Conservation (phyloP, 371 early-diverging fungal genomes). For the Apophysomyces ossiformis region DNA sequence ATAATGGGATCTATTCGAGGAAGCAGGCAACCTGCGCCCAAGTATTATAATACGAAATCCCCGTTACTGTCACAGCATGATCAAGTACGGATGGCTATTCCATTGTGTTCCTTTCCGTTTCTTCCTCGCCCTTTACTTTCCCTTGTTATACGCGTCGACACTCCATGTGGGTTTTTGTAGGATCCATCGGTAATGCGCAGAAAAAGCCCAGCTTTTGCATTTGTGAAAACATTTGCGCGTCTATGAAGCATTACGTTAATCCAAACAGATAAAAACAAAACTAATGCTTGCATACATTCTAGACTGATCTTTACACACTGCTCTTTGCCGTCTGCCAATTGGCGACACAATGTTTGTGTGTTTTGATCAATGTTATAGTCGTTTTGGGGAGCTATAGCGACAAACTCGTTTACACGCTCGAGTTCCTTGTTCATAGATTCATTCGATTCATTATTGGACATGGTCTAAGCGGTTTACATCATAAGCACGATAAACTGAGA, state of each 20-base stretch:
- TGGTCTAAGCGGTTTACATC: neutral
- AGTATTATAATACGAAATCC: neutral
- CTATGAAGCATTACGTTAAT: constrained; percentile 19
- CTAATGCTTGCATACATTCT: constrained; percentile 36
- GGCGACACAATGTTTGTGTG: constrained; percentile 43
- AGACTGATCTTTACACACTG: constrained; percentile 52
- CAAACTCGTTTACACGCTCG: constrained; percentile 44
- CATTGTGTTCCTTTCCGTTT: neutral
- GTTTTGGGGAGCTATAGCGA: constrained; percentile 39
- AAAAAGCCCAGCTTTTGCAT: constrained; percentile 66
- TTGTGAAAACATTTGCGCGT: constrained; percentile 58
- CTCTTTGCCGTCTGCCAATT: constrained; percentile 33
- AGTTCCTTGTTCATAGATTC: constrained; percentile 26
- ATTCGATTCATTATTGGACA: neutral
- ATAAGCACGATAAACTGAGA: neutral
- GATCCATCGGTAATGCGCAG: constrained; percentile 61
- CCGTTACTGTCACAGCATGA: neutral
- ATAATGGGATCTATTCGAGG: constrained; percentile 3
- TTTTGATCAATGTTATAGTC: constrained; percentile 56
- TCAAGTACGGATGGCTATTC: neutral
- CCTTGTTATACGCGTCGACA: constrained; percentile 45
- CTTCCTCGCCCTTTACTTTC: neutral
- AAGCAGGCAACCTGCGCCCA: constrained; percentile 9
- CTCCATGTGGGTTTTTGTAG: constrained; percentile 59
- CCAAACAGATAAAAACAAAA: neutral